These are phyloP conservation scores for Solanum sejunctum DNA, from an alignment of 257 asterid genomes.

Conservation along the genomic window DNA sequence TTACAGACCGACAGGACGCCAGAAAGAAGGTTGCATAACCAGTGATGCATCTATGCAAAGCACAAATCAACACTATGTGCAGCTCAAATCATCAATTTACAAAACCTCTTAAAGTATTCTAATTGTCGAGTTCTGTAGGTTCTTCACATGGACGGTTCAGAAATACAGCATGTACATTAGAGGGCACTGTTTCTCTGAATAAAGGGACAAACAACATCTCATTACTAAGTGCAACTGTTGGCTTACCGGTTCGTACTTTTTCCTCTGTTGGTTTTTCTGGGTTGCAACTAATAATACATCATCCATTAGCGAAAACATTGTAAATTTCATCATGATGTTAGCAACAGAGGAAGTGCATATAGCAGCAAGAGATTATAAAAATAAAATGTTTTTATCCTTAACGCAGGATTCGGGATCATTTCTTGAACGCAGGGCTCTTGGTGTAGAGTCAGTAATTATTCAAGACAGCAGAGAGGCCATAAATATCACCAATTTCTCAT, in stretches of 20 bases:
- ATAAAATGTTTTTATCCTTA: background rate
- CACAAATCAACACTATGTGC: background rate
- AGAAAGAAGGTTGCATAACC: background rate
- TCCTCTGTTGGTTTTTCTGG: background rate
- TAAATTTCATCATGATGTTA: background rate
- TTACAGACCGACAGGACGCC: background rate
- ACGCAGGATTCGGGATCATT: slow-evolving; percentile 70
- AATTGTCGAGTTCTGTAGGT: slow-evolving; percentile 18
- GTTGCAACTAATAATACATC: background rate
- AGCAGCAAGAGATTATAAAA: background rate
- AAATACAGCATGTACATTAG: slow-evolving; percentile 26
- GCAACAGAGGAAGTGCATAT: background rate
- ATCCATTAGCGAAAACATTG: background rate
- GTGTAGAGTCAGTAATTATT: slow-evolving; percentile 31
- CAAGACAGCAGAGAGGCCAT: slow-evolving; percentile 10
- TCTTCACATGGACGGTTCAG: slow-evolving; percentile 44
- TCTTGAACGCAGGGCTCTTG: slow-evolving; percentile 54
- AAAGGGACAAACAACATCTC: slow-evolving; percentile 53
- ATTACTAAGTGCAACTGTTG: slow-evolving; percentile 67
- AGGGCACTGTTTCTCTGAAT: slow-evolving; percentile 16
- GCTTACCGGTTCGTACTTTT: slow-evolving; percentile 45
- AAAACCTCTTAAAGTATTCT: background rate
- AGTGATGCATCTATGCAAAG: background rate
- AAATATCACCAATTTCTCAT: slow-evolving; percentile 26
- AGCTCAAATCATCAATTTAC: background rate